Conservation (phyloP, 148 eudicot genomes). For the Oxyria digyna region DNA sequence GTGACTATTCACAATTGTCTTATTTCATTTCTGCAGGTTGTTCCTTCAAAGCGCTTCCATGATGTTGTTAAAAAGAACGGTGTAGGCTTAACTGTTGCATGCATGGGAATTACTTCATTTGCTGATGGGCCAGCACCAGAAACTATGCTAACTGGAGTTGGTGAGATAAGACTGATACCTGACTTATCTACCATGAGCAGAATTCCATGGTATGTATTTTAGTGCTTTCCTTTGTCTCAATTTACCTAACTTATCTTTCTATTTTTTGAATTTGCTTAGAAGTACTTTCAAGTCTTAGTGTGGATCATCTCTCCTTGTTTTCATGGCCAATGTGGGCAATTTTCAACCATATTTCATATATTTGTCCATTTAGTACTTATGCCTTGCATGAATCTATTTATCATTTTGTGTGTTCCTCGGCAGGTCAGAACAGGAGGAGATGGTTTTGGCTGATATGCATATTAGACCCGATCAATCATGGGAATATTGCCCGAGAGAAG, state of each 20-base stretch:
- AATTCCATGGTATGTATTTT: conserved; percentile 68
- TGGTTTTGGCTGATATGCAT: conserved; percentile 96
- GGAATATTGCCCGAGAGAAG: conserved; percentile 95
- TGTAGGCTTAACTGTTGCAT: conserved; percentile 68
- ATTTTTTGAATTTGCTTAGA: background rate
- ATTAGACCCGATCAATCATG: conserved; percentile 74
- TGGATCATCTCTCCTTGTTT: background rate
- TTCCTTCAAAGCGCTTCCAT: conserved; percentile 61
- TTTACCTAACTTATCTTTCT: background rate
- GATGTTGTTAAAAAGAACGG: conserved; percentile 62
- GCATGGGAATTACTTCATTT: conserved; percentile 77
- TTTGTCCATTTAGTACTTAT: background rate
- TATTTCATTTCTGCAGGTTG: conserved; percentile 32
- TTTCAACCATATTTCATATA: no score
- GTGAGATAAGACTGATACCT: conserved; percentile 84
- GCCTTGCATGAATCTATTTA: background rate
- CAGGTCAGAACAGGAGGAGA: conserved; percentile 74
- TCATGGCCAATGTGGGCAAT: conserved; percentile 1
- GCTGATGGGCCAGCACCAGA: conserved; percentile 72
- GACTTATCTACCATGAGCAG: conserved; percentile 65
- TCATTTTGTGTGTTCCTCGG: conserved; percentile 11
- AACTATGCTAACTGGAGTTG: conserved; percentile 61
- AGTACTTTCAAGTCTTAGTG: background rate
- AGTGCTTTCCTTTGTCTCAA: background rate
- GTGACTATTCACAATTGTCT: background rate